Base-by-base conservation (phyloP, 768 basidiomycete genomes). In the Leccinum ochraceum region DNA sequence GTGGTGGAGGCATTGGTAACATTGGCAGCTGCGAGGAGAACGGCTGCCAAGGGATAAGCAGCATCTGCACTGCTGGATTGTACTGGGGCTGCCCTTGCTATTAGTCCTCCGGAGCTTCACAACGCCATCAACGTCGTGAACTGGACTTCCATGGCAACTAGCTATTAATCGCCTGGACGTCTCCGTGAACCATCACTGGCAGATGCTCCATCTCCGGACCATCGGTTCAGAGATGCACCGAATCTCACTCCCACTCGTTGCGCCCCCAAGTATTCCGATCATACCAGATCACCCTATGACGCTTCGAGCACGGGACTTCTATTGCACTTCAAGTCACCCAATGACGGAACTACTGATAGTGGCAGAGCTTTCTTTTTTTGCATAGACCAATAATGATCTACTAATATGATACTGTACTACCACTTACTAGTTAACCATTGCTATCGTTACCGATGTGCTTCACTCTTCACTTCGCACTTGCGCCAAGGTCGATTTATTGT, bases 21-120 rank as follows among this genome's bases (percentile, higher is more conserved):
- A 4, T 32, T 6, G 37, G 49, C 2, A n/a, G 16, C 2, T 60
- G 46, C 22, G 7, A 28, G 5, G 32, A 7, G 2, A 42, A 51
- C 2, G 59, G 36, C 8, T 61, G 59, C 36, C n/a, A 20, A 30
- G 52, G 52, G n/a, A 32, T 13, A 13, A 13, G 44, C 1, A 36
- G 52, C 36, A 0, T 26, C 28, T 61, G 44, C 20, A 49, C 44
- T 16, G 2, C 34, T n/a, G 59, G 60, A 11, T n/a, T 20, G 0
- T 61, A 30, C 46, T 26, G 39, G 24, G 52, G 44, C 3, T 54
- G 59, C 34, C 51, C 32, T 9, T 61, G 60, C 20, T 3, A 62
- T 8, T 50, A 34, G 55, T 17, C 8, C 20, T 4, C n/a, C 1
- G 13, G 17, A 13, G 24, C 48, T 6, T 50, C 26, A 50, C 4